Percentiles rank a stretch among this genome's conserved stretches.
phyloP scores from a whole-genome alignment of 2,329 filamentous ascomycete genomes.

The Penicillium sclerotiorum region DNA sequence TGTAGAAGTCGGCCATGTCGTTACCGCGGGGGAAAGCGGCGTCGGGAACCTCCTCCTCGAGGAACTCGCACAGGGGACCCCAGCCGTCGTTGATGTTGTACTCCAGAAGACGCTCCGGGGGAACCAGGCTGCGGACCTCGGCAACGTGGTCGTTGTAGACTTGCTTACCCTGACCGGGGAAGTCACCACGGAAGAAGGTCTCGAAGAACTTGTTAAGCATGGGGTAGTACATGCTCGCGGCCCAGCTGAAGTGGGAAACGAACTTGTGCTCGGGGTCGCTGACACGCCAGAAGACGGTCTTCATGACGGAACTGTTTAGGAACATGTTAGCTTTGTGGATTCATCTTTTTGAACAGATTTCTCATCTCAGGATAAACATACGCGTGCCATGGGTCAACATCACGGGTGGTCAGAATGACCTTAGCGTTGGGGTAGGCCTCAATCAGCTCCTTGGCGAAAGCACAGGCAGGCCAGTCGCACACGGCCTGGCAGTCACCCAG shows the following conservation, averaged over 20 bases:
- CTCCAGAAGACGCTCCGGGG: conserved; percentile 55
- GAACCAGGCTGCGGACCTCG: conserved; percentile 52
- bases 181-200: conserved; percentile 69
- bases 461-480: conserved; percentile 69
- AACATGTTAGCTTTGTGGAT: conserved; percentile 3
- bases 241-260: conserved; percentile 63
- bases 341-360: conserved; percentile 1
- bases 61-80: conserved; percentile 58
- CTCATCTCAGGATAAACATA: conserved; percentile 27
- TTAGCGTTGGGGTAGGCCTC: conserved; percentile 73
- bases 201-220: conserved; percentile 72
- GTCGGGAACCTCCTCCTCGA: conserved; percentile 55
- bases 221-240: conserved; percentile 67
- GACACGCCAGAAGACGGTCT: conserved; percentile 68
- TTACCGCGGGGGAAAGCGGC: conserved; percentile 56
- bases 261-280: conserved; percentile 63
- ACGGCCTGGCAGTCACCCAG: conserved; percentile 68
- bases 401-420: conserved; percentile 67
- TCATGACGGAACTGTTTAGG: conserved; percentile 58
- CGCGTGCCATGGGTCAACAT: conserved; percentile 66
- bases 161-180: conserved; percentile 65
- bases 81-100: conserved; percentile 59
- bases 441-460: conserved; percentile 70
- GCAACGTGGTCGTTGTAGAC: conserved; percentile 62
- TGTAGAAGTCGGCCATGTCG: conserved; percentile 58